Base-by-base conservation (phyloP, 2,329 filamentous ascomycete genomes). In the Beauveria australis region DNA sequence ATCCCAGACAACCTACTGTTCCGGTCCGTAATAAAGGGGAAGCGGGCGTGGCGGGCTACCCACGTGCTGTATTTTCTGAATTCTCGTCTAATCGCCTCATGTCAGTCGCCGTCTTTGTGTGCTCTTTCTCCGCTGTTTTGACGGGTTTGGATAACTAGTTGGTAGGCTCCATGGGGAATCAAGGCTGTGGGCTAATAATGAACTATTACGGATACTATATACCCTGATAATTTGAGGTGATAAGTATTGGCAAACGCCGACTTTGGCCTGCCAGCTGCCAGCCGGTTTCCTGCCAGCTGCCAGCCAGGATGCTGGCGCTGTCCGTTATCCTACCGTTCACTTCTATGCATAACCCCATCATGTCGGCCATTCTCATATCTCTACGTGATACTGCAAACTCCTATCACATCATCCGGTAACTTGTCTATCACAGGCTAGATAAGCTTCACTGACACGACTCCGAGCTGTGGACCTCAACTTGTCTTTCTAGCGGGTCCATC, bases 351-450 rank as follows among this genome's bases (percentile, higher is more conserved):
- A 51, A 49, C 19, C 44, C 44, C 41, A n/a, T 30, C 30, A 30
- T 26, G 9, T 16, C 10, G 3, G 14, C 43, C 22, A 49, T 58
- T 12, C n/a, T 26, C 30, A 18, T 37, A 7, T 56, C 41, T 33
- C 10, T 24, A 33, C 8, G 19, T 48, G 9, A 28, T 12, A 16
- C 30, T 30, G 14, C 40, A 57, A 9, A 7, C 10, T n/a, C 41
- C 28, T 60, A 60, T 60, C 49, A 9, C 28, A 40, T 28, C 26
- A 10, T 53, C 48, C 41, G 19, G 19, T 40, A 40, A 53, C 56
- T 53, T 51, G 37, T 54, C 51, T 49, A 60, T 54, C 49, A 53
- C n/a, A 37, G 28, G n/a, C 28, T 24, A 33, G 58, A 53, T 54
- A 60, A 60, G 49, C 41, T 37, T 18, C 28, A 48, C n/a, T 58